Evolutionary conservation across 345 rosid species (phyloP), one percentile per base, ranked within the genome.

Genomic region (Eutrema japonicum): DNA sequence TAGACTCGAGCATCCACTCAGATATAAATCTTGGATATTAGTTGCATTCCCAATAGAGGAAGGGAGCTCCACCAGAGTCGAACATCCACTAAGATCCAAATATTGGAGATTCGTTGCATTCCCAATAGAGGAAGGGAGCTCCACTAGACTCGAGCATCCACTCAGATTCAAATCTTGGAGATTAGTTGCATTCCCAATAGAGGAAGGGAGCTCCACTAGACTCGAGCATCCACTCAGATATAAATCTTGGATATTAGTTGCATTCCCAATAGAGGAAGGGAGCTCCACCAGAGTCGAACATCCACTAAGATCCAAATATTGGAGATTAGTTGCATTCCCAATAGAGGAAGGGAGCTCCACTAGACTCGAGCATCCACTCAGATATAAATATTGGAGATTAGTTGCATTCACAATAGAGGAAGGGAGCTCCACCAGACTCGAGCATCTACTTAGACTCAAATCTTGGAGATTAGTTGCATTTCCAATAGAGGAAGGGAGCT

Each of bases 291-390:
- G n/a, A 41, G 2, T 41, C 11, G 46, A 41, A n/a, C 46, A 41
- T 0, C 0, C 6, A 0, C n/a, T 3, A 10, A 41, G n/a, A 41
- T 11, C 0, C 6, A 10, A 10, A 2, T 3, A 0, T 11, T 11
- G 0, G 5, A 10, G n/a, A 41, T 41, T 41, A 41, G n/a, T 10
- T 41, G 46, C n/a, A 10, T 11, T 11, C 13, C n/a, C 46, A 43
- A 12, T 43, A 12, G 47, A 43, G 13, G 7, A 43, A 43, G 47
- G 16, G 13, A 43, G 47, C 16, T 43, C 16, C 16, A 43, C 7
- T 7, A 43, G 14, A 3, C 47, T 43, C 12, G 14, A 4, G 7
- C 7, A 43, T 12, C 0, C 14, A 0, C 16, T 13, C 12, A 43
- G 47, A 12, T 12, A 7, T 2, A 41, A 4, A 0, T 41, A 1